Evolutionary conservation across 768 basidiomycete species (phyloP).

Genomic region (Lepiota venenata): DNA sequence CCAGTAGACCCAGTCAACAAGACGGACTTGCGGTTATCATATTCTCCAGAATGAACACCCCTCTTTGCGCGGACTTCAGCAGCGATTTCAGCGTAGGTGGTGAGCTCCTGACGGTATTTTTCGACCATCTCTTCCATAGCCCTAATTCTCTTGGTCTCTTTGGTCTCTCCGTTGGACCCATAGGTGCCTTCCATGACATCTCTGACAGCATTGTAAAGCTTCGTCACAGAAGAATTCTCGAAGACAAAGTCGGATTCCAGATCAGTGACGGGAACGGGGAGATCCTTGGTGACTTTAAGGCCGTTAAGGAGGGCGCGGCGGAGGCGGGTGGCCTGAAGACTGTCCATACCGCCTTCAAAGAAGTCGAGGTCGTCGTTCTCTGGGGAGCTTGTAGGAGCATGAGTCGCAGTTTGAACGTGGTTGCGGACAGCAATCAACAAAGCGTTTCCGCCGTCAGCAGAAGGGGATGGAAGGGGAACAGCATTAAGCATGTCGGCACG

Average conservation of each 20-base stretch:
- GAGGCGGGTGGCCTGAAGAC: conserved; percentile 33
- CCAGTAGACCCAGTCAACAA: conserved; percentile 39
- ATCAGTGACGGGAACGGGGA: conserved; percentile 10
- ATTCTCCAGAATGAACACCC: background rate
- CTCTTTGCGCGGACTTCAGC: conserved; percentile 9
- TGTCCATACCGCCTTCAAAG: conserved; percentile 40
- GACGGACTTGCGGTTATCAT: conserved; percentile 19
- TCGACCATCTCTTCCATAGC: conserved; percentile 27
- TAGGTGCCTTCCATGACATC: conserved; percentile 19
- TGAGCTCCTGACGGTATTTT: conserved; percentile 20
- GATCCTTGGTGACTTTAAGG: conserved; percentile 20
- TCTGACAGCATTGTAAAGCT: conserved; percentile 19
- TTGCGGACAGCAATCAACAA: conserved; percentile 19
- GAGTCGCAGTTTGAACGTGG: conserved; percentile 20
- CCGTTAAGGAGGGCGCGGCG: conserved; percentile 25
- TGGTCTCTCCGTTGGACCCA: conserved; percentile 1
- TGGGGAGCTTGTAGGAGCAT: conserved; percentile 8
- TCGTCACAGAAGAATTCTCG: conserved; percentile 25
- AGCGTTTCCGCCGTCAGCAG: conserved; percentile 16
- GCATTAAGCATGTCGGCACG: conserved; percentile 20
- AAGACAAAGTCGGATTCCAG: conserved; percentile 28
- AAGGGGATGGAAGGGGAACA: conserved; percentile 22
- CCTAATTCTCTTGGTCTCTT: conserved; percentile 14
- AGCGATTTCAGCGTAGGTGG: conserved; percentile 8
- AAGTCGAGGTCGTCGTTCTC: conserved; percentile 27